These are phyloP conservation scores for Colletotrichum lupini DNA, from an alignment of 2,329 filamentous ascomycete species.

Conservation along the genomic window DNA sequence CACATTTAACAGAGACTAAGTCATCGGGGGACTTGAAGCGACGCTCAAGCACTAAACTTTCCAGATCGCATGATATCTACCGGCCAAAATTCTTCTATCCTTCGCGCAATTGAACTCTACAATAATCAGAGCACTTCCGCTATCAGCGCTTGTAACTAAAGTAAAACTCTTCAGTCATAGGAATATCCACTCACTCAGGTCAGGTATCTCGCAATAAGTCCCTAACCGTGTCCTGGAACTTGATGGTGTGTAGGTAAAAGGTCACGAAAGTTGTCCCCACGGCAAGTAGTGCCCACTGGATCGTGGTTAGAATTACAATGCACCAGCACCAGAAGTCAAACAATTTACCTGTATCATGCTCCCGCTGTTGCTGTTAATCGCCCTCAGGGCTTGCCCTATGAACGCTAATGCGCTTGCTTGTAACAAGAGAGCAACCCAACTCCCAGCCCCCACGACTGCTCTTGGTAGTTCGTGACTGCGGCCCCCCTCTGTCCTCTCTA, in stretches of 20 bases:
- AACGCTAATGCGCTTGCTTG: neutral
- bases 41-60: too few relatives aligned
- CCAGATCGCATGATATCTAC: too few relatives aligned
- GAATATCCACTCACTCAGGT: neutral
- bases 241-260: conserved; percentile 39
- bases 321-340: neutral
- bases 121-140: too few relatives aligned
- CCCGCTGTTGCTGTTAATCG: conserved; percentile 9
- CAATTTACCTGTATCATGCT: conserved; percentile 41
- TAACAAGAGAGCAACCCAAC: neutral
- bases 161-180: too few relatives aligned
- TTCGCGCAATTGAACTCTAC: too few relatives aligned
- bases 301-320: neutral
- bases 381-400: neutral
- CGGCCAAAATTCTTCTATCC: too few relatives aligned
- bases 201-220: neutral
- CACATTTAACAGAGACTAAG: too few relatives aligned
- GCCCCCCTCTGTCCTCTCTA: neutral
- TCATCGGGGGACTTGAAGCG: too few relatives aligned
- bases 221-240: neutral
- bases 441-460: neutral
- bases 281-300: neutral
- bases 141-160: too few relatives aligned
- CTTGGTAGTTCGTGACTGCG: neutral
- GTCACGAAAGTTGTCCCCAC: neutral